Evolutionary conservation across 1,284 basidiomycete species (phyloP).

Genomic region (Apiotrichum porosum): DNA sequence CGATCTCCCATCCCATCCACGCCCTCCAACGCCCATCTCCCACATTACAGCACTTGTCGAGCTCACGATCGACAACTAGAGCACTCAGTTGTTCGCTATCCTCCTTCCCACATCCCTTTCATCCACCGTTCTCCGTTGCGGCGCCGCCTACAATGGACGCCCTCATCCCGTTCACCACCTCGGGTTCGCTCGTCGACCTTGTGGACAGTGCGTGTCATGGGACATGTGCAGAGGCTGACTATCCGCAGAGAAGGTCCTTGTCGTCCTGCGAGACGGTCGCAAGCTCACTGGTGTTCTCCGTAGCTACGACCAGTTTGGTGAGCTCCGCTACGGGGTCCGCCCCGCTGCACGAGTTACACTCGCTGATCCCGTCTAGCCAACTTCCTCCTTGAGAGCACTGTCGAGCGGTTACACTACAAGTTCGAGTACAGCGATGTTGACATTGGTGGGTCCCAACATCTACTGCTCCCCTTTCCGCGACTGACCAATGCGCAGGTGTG

Average conservation of each 20-base stretch:
- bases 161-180: constrained; percentile 92
- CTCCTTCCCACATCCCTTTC: too few species aligned
- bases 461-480: too few species aligned
- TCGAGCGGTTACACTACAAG: constrained; percentile 50
- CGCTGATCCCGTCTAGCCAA: constrained; percentile 63
- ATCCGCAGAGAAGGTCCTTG: constrained; percentile 89
- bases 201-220: constrained; percentile 87
- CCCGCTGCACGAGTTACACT: too few species aligned
- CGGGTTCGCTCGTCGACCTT: constrained; percentile 91
- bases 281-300: constrained; percentile 93
- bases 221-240: background rate
- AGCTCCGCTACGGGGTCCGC: constrained; percentile 45
- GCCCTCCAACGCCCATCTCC: background rate
- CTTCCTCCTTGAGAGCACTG: constrained; percentile 82
- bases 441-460: constrained; percentile 25
- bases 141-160: constrained; percentile 94
- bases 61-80: background rate
- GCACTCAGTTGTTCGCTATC: too few species aligned
- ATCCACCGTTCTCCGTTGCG: too few species aligned
- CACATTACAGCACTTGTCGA: too few species aligned
- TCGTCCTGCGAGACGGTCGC: constrained; percentile 89
- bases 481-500: constrained; percentile 55
- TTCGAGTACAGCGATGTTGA: constrained; percentile 43
- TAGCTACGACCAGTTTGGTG: constrained; percentile 99
- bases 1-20: constrained; percentile 7